These are phyloP conservation scores for Microsporum audouinii DNA, from an alignment of 2,329 filamentous ascomycete species.

Conservation along the genomic window DNA sequence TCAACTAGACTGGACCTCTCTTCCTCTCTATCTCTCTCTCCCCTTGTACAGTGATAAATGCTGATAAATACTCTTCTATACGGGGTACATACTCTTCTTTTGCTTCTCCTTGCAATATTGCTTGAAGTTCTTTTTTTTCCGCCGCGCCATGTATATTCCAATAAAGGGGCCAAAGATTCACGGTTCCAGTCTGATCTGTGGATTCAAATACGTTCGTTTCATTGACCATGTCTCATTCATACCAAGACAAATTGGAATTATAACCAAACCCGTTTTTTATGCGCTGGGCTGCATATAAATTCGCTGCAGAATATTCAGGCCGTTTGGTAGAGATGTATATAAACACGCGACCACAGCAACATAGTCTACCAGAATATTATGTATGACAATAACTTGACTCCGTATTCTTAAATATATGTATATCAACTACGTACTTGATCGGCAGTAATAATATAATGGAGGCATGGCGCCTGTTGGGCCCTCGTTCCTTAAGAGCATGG, in stretches of 20 bases:
- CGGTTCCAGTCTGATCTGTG: neutral
- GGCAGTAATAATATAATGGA: neutral
- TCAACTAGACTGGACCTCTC: slow-evolving; percentile 14
- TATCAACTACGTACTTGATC: neutral
- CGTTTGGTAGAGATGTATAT: neutral
- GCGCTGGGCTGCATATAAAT: neutral
- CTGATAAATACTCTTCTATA: neutral
- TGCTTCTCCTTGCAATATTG: neutral
- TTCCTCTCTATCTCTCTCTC: neutral
- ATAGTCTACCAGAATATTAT: too few relatives aligned
- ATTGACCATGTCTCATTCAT: neutral
- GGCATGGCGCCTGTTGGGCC: neutral
- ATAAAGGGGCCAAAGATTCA: neutral
- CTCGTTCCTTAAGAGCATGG: neutral
- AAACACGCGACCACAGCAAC: neutral
- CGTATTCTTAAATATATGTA: neutral
- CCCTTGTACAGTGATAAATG: neutral
- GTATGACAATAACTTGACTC: too few relatives aligned
- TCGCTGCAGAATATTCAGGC: neutral
- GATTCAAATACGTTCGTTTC: neutral
- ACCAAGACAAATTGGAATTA: neutral
- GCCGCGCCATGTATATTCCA: neutral
- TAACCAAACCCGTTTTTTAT: neutral
- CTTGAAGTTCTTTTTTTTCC: too few relatives aligned
- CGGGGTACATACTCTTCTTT: neutral